These are phyloP conservation scores for Gossypium schwendimanii DNA, from an alignment of 441 rosid genomes.

Conservation along the genomic window DNA sequence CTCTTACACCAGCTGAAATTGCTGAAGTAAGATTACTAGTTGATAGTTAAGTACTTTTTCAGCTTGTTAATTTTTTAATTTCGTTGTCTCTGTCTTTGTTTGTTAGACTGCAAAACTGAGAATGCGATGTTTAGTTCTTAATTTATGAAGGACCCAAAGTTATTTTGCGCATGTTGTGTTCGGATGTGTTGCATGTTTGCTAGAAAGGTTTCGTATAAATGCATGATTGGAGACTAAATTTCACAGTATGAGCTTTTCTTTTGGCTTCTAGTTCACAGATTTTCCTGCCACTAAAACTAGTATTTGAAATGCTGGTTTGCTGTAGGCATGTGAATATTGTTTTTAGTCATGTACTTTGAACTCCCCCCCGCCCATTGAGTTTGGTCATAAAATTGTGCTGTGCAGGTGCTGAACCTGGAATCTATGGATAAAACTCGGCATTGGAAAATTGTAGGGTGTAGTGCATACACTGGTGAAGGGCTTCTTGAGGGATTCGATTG, in stretches of 20 bases:
- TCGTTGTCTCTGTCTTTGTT: not conserved
- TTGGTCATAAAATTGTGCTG: not conserved
- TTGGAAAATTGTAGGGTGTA: conserved; percentile 82
- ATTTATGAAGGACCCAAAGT: not conserved
- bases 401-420: conserved; percentile 70
- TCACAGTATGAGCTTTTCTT: not conserved
- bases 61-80: not conserved
- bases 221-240: not conserved
- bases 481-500: conserved; percentile 83
- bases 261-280: not conserved
- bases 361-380: not conserved
- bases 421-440: conserved; percentile 77
- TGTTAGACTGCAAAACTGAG: not conserved
- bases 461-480: conserved; percentile 84
- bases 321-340: too few species aligned
- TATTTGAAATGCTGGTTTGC: not conserved
- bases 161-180: not conserved
- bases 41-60: not conserved
- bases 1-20: conserved; percentile 1
- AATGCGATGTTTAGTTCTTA: not conserved
- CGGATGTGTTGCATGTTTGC: not conserved
- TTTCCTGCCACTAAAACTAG: not conserved
- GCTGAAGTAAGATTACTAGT: conserved; percentile 42
- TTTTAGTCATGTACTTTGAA: not conserved
- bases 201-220: not conserved